Percentiles rank a stretch among this genome's conserved stretches.
phyloP scores from a whole-genome alignment of 208 protist genomes.

The Leishmania braziliensis region DNA sequence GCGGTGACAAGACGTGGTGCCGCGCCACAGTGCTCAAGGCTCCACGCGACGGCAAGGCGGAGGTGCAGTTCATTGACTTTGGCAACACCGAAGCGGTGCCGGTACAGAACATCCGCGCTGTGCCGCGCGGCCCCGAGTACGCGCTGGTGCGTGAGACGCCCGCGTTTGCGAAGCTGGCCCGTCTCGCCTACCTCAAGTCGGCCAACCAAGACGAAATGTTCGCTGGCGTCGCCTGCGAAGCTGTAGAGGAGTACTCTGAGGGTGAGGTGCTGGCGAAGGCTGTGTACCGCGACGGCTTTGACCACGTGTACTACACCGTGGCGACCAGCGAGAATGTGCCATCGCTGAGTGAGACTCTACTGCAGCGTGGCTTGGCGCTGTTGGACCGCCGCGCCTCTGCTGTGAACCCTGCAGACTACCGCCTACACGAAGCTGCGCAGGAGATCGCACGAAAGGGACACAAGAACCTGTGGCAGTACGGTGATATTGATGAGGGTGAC shows the following conservation, averaged over 20 bases:
- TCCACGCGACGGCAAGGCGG: conserved; percentile 37
- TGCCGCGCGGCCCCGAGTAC: conserved; percentile 78
- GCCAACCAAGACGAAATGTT: conserved; percentile 44
- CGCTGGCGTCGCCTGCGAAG: conserved; percentile 46
- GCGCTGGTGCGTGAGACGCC: conserved; percentile 65
- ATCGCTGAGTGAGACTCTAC: conserved; percentile 81
- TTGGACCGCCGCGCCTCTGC: conserved; percentile 58
- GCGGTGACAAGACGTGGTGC: conserved; percentile 80
- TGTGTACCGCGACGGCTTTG: conserved; percentile 71
- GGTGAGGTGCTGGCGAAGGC: conserved; percentile 74
- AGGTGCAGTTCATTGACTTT: conserved; percentile 90
- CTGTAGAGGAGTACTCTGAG: conserved; percentile 72
- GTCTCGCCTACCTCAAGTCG: conserved; percentile 77
- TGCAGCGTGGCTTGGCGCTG: conserved; percentile 76
- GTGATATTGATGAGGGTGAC: conserved; percentile 78
- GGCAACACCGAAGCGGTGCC: conserved; percentile 71
- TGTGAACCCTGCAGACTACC: conserved; percentile 56
- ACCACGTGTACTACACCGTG: conserved; percentile 71
- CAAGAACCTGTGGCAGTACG: conserved; percentile 87
- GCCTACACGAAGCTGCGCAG: conserved; percentile 70
- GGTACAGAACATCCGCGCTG: conserved; percentile 56
- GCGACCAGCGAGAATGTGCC: conserved; percentile 57
- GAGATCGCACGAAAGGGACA: conserved; percentile 81
- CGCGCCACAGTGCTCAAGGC: conserved; percentile 68
- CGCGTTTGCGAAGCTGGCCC: conserved; percentile 58